Conservation (phyloP, 1,284 basidiomycete species). For the Ceratobasidium papillatum region DNA sequence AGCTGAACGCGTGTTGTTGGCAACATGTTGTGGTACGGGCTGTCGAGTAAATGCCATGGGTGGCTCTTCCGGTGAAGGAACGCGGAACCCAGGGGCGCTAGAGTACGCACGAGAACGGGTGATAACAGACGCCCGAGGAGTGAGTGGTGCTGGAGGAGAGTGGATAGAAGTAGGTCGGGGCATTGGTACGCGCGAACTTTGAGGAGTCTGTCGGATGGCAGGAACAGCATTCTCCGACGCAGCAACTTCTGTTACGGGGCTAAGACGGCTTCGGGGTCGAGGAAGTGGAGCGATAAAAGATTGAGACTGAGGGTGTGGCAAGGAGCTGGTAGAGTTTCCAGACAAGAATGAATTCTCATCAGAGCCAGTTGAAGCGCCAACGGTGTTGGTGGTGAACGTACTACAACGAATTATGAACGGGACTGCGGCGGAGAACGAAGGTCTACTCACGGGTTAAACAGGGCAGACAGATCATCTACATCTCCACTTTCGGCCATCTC, state of each 20-base stretch:
- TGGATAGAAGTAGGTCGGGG: constrained; percentile 41
- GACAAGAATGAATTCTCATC: constrained; percentile 46
- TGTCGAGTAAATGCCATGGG: constrained; percentile 21
- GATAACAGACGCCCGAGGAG: constrained; percentile 36
- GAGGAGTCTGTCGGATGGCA: constrained; percentile 30
- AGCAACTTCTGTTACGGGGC: constrained; percentile 68
- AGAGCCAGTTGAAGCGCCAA: constrained; percentile 42
- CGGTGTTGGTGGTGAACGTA: constrained; percentile 59
- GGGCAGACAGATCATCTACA: constrained; percentile 28
- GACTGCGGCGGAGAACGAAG: not conserved
- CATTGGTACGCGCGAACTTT: constrained; percentile 24
- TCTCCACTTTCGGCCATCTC: constrained; percentile 41
- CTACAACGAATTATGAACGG: constrained; percentile 48
- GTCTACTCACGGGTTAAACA: constrained; percentile 74
- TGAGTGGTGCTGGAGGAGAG: constrained; percentile 43
- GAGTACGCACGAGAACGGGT: constrained; percentile 39
- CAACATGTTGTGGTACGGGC: constrained; percentile 1
- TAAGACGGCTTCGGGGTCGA: constrained; percentile 64
- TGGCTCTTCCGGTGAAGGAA: constrained; percentile 40
- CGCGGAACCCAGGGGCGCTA: constrained; percentile 34
- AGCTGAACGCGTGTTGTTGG: constrained; percentile 56
- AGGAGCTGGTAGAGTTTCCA: constrained; percentile 51
- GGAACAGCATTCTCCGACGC: constrained; percentile 39
- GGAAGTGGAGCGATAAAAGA: constrained; percentile 59
- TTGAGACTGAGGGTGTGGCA: constrained; percentile 62